Base-by-base conservation (phyloP, 176 grass and related monocot species). In the Alloteropsis semialata region DNA sequence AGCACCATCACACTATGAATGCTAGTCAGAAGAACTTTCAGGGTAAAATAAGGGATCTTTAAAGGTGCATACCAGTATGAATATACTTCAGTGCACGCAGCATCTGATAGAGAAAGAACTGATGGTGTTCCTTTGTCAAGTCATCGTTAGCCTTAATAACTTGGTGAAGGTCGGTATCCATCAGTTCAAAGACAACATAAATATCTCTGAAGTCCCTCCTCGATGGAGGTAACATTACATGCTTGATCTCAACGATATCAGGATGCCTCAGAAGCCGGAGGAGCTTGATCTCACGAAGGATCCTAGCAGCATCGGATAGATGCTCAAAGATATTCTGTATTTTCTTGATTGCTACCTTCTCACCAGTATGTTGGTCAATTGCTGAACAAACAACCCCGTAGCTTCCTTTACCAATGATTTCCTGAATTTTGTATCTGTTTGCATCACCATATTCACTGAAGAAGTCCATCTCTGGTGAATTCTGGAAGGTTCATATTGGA, bases 131-230 rank as follows among this genome's bases (percentile, higher is more conserved):
- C 76, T 91, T 93, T 69, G 96, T 98, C 72, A 98, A 74, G 84
- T 98, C 92, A 84, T 95, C 96, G 24, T 98, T 98, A 24, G 96
- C 92, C 89, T 95, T 98, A 63, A 98, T 98, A 69, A 98, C 96
- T 83, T 98, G 96, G 87, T 98, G 96, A 56, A 98, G 91, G 76
- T 98, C 96, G 0, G 95, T 94, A 59, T 97, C 95, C 95, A 97
- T 97, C 5, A 97, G 88, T 42, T 97, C 95, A 49, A 97, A 97
- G 4, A 97, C 95, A 82, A 97, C 92, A 75, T 89, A 97, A 65
- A 97, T 94, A 78, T 97, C 95, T 67, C 55, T 97, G 49, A 92
- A 97, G 55, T 94, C 95, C 84, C 87, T 97, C 76, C 87, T 94
- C 5, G 90, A 94, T 3, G 88, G 88, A 30, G 95, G 95, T 69